Percentiles rank a stretch among this genome's conserved stretches.
Conservation (phyloP, 371 early-diverging fungal genomes). For the Mucor sp. region DNA sequence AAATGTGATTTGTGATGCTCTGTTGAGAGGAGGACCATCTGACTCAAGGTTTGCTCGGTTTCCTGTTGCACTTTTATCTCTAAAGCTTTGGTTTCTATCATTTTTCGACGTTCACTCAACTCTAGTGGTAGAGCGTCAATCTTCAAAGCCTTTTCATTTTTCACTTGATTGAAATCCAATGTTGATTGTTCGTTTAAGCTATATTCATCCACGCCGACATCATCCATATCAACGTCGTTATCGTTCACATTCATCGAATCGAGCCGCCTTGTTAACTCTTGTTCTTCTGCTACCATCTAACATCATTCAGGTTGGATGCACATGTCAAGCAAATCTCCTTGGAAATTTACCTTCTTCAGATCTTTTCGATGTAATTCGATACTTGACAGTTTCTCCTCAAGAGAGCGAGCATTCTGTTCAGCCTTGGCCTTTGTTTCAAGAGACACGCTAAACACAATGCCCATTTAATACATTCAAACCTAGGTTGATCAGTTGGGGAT, state of each 20-base stretch:
- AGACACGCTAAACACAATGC: not conserved
- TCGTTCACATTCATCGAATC: not conserved
- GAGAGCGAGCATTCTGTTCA: not conserved
- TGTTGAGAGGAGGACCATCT: not conserved
- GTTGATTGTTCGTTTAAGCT: not conserved
- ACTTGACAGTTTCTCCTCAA: not conserved
- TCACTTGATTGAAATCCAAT: not conserved
- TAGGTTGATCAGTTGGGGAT: not conserved
- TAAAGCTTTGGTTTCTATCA: not conserved
- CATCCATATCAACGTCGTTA: not conserved
- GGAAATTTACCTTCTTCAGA: not conserved
- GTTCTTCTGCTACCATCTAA: not conserved
- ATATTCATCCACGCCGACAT: not conserved
- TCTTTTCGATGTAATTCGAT: not conserved
- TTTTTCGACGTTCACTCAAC: not conserved
- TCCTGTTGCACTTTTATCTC: not conserved
- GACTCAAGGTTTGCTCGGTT: not conserved
- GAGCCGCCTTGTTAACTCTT: not conserved
- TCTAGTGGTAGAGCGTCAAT: not conserved
- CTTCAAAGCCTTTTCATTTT: not conserved
- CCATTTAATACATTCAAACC: not conserved
- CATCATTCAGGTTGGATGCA: not conserved
- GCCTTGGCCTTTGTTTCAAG: not conserved
- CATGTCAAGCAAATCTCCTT: not conserved
- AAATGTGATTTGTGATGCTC: not conserved